Percentiles rank a stretch among this genome's conserved stretches.
Conservation (phyloP, 139 green algal species). For the Pycnococcus provasolii region DNA sequence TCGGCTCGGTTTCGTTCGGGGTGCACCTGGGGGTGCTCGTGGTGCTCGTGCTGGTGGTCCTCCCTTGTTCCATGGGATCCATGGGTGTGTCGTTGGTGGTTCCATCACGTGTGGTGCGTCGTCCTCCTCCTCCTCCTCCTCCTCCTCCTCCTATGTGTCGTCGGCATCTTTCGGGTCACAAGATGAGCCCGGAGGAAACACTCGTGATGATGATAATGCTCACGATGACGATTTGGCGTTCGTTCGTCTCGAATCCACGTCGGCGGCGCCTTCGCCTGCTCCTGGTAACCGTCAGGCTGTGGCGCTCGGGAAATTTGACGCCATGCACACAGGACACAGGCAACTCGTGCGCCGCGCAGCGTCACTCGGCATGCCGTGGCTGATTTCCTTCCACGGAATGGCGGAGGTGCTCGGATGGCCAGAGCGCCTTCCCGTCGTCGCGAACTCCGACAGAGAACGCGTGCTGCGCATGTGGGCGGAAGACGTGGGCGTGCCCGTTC, state of each 20-base stretch:
- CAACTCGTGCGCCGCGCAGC: slow-evolving; percentile 2
- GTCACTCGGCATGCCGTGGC: slow-evolving; percentile 3
- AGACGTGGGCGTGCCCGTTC: slow-evolving; percentile 1
- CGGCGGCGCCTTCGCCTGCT: neutral
- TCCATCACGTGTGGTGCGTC: too few species aligned
- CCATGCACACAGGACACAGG: slow-evolving; percentile 25
- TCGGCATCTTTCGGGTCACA: too few species aligned
- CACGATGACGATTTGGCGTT: too few species aligned
- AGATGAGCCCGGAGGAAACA: too few species aligned
- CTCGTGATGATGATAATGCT: too few species aligned
- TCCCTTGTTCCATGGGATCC: too few species aligned
- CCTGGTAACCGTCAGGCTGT: neutral
- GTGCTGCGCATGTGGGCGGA: slow-evolving; percentile 15
- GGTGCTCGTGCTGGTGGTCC: too few species aligned
- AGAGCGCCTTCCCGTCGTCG: slow-evolving; percentile 8
- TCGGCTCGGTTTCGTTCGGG: too few species aligned
- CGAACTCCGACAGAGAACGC: slow-evolving; percentile 8
- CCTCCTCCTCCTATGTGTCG: too few species aligned
- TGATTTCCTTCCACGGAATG: slow-evolving; percentile 28
- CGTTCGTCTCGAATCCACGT: neutral
- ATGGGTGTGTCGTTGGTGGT: too few species aligned
- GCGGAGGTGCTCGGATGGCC: slow-evolving; percentile 21
- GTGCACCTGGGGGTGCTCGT: too few species aligned
- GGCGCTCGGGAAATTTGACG: slow-evolving; percentile 30
- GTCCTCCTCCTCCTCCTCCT: too few species aligned